A percentile compares a stretch with the other conserved stretches of the same genome.
Evolutionary conservation across 106 monocot species (phyloP).

Genomic region (Alisma plantagoaquatica): DNA sequence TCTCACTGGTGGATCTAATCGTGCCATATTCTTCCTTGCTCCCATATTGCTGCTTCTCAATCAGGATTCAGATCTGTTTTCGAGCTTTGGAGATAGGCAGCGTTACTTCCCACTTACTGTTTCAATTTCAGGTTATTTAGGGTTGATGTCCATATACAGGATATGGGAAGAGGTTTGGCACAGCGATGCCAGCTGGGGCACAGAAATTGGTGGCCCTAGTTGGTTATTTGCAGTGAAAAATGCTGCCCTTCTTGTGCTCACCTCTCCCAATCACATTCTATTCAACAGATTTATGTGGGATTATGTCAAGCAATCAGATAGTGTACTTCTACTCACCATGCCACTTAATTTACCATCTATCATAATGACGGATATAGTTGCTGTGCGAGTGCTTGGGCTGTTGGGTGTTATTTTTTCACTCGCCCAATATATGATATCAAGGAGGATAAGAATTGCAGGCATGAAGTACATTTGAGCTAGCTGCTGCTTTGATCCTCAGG

Average conservation of each 20-base stretch:
- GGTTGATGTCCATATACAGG: conserved; percentile 62
- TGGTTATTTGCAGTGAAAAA: conserved; percentile 96
- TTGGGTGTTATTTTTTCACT: conserved; percentile 77
- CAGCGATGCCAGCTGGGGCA: conserved; percentile 57
- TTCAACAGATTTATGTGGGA: conserved; percentile 99
- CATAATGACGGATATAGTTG: conserved; percentile 74
- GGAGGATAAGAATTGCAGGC: conserved; percentile 84
- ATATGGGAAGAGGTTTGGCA: conserved; percentile 86
- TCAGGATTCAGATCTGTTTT: conserved; percentile 85
- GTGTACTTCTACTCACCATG: conserved; percentile 69
- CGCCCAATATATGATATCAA: conserved; percentile 76
- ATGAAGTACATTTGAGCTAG: conserved; percentile 86
- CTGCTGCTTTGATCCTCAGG: conserved; percentile 1
- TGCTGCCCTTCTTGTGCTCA: conserved; percentile 75
- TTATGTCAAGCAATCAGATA: conserved; percentile 91
- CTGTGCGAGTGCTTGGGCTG: conserved; percentile 76
- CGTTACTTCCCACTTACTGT: conserved; percentile 81
- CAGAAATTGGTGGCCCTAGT: conserved; percentile 83
- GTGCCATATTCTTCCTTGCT: conserved; percentile 84
- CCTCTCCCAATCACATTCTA: conserved; percentile 92
- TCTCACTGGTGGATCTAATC: conserved; percentile 82
- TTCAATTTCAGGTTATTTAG: conserved; percentile 70
- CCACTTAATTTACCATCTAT: conserved; percentile 92
- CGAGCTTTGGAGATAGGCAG: conserved; percentile 85
- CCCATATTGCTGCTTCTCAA: conserved; percentile 90